Evolutionary conservation across 148 eudicot species (phyloP).

Genomic region (Cornus kousa): DNA sequence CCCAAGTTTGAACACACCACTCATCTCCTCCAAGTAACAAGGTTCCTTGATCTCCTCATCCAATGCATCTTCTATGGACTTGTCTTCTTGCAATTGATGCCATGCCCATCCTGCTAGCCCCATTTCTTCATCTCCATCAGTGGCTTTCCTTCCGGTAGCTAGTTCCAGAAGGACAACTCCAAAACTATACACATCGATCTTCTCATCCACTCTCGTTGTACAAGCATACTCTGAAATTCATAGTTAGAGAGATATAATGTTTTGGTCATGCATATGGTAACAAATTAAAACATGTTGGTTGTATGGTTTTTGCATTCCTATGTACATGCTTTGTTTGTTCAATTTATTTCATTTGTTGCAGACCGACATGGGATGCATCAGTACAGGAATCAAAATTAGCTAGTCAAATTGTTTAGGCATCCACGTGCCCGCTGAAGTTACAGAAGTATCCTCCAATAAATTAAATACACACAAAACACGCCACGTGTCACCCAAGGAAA

Average conservation of each 20-base stretch:
- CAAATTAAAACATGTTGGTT: too few relatives aligned
- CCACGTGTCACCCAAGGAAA: too few relatives aligned
- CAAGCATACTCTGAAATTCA: constrained; percentile 32
- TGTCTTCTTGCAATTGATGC: constrained; percentile 24
- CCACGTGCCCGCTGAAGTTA: too few relatives aligned
- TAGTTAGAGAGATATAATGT: background rate
- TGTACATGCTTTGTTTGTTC: too few relatives aligned
- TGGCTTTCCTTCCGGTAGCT: constrained; percentile 34
- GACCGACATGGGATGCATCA: too few relatives aligned
- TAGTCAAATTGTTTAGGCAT: too few relatives aligned
- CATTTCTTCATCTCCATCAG: constrained; percentile 22
- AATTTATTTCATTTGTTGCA: too few relatives aligned
- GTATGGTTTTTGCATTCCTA: too few relatives aligned
- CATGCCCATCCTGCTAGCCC: constrained; percentile 35
- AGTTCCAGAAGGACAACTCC: constrained; percentile 40
- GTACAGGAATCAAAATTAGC: too few relatives aligned
- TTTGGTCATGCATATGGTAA: background rate
- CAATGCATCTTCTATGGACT: constrained; percentile 17
- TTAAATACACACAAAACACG: too few relatives aligned
- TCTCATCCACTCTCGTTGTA: constrained; percentile 28
- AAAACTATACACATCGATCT: constrained; percentile 41
- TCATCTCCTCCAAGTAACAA: constrained; percentile 27
- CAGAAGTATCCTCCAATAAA: too few relatives aligned
- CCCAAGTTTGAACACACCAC: constrained; percentile 29
- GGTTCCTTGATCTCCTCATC: constrained; percentile 32